Conservation (phyloP, 169 alveolate species). For the Cryptosporidium bovis region DNA sequence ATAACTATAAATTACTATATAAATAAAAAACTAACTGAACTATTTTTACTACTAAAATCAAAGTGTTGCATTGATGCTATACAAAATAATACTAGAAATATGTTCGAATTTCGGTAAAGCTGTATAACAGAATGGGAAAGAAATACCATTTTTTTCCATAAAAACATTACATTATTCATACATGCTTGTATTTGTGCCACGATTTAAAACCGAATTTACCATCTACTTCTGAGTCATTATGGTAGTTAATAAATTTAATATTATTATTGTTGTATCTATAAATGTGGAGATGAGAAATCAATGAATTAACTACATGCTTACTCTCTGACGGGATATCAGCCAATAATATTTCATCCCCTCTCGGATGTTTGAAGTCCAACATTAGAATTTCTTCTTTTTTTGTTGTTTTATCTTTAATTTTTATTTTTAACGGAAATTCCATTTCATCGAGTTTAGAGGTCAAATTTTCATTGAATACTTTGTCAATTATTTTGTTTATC, state of each 20-base stretch:
- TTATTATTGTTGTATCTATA: conserved; percentile 22
- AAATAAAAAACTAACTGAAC: too few species aligned
- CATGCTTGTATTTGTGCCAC: conserved; percentile 42
- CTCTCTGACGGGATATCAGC: conserved; percentile 54
- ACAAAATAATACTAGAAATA: too few species aligned
- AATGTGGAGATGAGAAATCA: conserved; percentile 41
- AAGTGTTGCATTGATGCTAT: too few species aligned
- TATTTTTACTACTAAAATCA: too few species aligned
- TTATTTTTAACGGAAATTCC: conserved; percentile 25
- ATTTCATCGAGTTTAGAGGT: too few species aligned
- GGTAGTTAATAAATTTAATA: conserved; percentile 9
- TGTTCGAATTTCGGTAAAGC: too few species aligned
- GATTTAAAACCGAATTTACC: conserved; percentile 47
- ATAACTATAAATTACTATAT: neutral
- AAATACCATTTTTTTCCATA: too few species aligned
- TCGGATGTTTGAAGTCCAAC: conserved; percentile 24
- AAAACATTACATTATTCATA: neutral
- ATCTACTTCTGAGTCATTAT: conserved; percentile 40
- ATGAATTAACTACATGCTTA: conserved; percentile 30
- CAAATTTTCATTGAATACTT: neutral
- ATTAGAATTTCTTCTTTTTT: conserved; percentile 11
- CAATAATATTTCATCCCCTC: conserved; percentile 64
- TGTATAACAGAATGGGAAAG: too few species aligned
- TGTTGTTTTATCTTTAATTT: conserved; percentile 6
- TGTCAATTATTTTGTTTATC: conserved; percentile 9